Evolutionary conservation across 768 basidiomycete genomes (phyloP), one percentile per base, ranked within the genome.

Genomic region (Leccinum variicolor): DNA sequence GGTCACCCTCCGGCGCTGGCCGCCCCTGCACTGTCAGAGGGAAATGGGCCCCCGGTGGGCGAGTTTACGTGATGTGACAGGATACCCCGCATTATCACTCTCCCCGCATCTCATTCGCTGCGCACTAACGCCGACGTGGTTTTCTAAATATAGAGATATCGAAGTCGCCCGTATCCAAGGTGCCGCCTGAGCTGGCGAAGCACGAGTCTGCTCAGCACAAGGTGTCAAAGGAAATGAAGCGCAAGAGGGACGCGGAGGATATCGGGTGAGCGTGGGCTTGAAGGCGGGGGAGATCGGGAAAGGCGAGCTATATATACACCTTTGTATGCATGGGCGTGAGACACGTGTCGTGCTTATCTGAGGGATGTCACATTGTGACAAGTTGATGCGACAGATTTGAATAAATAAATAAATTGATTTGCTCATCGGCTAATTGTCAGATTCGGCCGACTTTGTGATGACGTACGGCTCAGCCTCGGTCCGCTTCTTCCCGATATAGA

Each of bases 171-270:
- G 89, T 94, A 61, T 92, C 90, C 11, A 94, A 94, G 70, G 89
- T 97, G 55, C 82, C 95, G 8, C 72, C 80, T 6, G 95, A 98
- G 68, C 77, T 98, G 55, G 93, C 91, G 13, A 87, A 89, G 66
- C 96, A 98, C 71, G 93, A 94, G 68, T 77, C 93, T 1, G 94
- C 95, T 6, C 92, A 93, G 73, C 91, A 94, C 70, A 87, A 87
- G 69, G 87, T 97, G 45, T 89, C 94, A 55, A 79, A 87, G 67
- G 94, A 96, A 74, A 97, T 96, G 94, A 97, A 95, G 79, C 81
- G 92, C 64, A 94, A 92, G 77, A 81, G 92, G 43, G 92, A 94
- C 26, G 89, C 79, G 50, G 92, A 94, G 26, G 92, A 93, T 72
- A 74, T 84, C 63, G 85, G 79, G 1, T 85, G 47, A 64, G 9